Conservation (phyloP, 2,329 filamentous ascomycete species). For the Aaosphaeria arxii region DNA sequence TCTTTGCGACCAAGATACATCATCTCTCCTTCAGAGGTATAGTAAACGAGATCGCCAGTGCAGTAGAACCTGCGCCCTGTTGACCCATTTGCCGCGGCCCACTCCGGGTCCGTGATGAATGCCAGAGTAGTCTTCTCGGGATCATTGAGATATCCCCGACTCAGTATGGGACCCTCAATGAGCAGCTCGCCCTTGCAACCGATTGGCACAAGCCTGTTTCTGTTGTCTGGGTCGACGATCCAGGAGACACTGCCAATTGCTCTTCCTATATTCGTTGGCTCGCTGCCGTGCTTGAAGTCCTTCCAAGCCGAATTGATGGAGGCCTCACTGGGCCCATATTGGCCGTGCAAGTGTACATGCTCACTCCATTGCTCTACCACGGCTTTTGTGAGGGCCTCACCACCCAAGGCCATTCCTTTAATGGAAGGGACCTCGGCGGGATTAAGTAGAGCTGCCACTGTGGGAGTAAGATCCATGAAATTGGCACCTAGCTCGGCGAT, state of each 20-base stretch:
- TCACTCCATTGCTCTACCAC: constrained; percentile 25
- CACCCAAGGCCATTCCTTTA: constrained; percentile 43
- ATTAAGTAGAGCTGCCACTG: constrained; percentile 51
- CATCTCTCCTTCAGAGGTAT: constrained; percentile 30
- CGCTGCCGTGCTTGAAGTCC: constrained; percentile 25
- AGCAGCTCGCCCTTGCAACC: constrained; percentile 33
- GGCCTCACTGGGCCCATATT: constrained; percentile 32
- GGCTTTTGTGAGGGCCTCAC: constrained; percentile 40
- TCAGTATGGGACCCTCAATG: constrained; percentile 33
- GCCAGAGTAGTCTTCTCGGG: constrained; percentile 25
- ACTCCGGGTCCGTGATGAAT: constrained; percentile 27
- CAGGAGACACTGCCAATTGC: constrained; percentile 28
- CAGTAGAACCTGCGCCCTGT: constrained; percentile 26
- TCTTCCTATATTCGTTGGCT: constrained; percentile 31
- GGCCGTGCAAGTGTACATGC: constrained; percentile 21
- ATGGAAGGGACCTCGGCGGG: constrained; percentile 45
- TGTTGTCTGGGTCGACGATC: constrained; percentile 32
- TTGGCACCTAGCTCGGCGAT: constrained; percentile 25
- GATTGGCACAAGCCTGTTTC: constrained; percentile 29
- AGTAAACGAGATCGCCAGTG: constrained; percentile 32
- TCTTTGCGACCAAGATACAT: constrained; percentile 36
- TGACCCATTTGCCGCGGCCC: constrained; percentile 17
- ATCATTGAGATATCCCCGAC: constrained; percentile 33
- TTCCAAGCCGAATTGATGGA: constrained; percentile 31
- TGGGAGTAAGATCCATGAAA: constrained; percentile 54